Evolutionary conservation across 257 asterid genomes (phyloP), one percentile per base, ranked within the genome.

Genomic region (Plantago ovata): DNA sequence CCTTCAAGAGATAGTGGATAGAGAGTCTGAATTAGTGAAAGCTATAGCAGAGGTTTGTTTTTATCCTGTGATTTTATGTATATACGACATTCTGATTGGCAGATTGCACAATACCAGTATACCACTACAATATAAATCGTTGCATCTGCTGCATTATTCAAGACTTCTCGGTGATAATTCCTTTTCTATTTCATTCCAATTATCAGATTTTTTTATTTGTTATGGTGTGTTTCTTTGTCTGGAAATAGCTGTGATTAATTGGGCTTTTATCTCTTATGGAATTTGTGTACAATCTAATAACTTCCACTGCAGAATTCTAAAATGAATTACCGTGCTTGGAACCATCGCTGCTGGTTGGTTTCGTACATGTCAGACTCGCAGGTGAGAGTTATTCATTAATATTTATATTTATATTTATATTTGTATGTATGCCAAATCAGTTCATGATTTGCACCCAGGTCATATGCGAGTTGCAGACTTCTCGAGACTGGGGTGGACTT

Each of bases 321-420:
- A 74, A 93, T 93, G 98, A 93, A 93, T 43, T 89, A 88, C 67
- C 98, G 94, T 62, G 98, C 96, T 72, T 89, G 98, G 98, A 84
- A 78, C 78, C 94, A 93, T 73, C 88, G 89, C 39, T 86, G 87
- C 81, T 93, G 98, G 98, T 72, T 89, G 72, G 95, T 82, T 75
- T 70, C 94, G 66, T 85, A 84, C 87, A 86, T 89, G 97, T 67
- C 84, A 38, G 67, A n/a, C 22, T 73, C 77, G 52, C 94, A 82
- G 94, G 94, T 89, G 48, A 70, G 87, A 50, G 38, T 50, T 15
- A 50, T 48, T 48, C 53, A 19, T 19, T 23, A 48, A 20, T 48
- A 9, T 24, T 32, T 21, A 50, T 9, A 20, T 12, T 20, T 13
- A 13, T 38, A 40, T 40, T 1, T 20, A n/a, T n/a, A n/a, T 56